Percentiles rank a stretch among this genome's conserved stretches.
Conservation (phyloP, 1,284 basidiomycete genomes). For the Fomitiporia mediterranea region DNA sequence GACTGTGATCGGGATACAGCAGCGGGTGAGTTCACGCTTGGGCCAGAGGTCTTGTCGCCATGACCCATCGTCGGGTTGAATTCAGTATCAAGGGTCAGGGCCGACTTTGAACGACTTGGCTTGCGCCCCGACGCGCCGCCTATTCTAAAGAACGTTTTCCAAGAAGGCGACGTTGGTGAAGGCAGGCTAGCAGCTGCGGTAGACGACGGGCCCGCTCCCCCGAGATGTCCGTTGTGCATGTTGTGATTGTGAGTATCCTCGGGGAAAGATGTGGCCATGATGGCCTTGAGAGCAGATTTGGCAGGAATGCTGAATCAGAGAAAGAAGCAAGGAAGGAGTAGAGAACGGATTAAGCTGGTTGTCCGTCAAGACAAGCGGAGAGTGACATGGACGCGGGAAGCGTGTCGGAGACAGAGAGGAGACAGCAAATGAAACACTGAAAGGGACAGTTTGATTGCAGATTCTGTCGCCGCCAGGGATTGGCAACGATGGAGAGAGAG, state of each 20-base stretch:
- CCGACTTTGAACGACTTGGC: constrained; percentile 19
- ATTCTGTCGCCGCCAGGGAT: background rate
- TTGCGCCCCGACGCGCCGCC: constrained; percentile 11
- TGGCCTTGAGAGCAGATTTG: background rate
- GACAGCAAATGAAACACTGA: constrained; percentile 8
- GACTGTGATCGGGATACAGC: background rate
- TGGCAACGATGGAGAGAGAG: background rate
- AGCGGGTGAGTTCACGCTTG: background rate
- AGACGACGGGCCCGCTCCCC: constrained; percentile 13
- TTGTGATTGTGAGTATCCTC: constrained; percentile 4
- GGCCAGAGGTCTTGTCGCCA: constrained; percentile 1
- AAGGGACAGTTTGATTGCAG: background rate
- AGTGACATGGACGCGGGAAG: background rate
- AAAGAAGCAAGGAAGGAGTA: constrained; percentile 2
- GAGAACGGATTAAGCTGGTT: constrained; percentile 5
- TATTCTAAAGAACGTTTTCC: constrained; percentile 20
- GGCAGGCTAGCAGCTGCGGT: constrained; percentile 12
- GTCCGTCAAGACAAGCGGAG: background rate
- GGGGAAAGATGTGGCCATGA: constrained; percentile 1
- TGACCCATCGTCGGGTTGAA: constrained; percentile 5
- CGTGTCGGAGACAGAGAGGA: background rate
- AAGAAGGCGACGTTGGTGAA: constrained; percentile 20
- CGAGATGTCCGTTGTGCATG: constrained; percentile 7
- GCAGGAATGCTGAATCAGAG: background rate
- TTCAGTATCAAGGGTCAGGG: constrained; percentile 20